Evolutionary conservation across 345 rosid species (phyloP), one percentile per base, ranked within the genome.

Genomic region (Hibiscus mutabilis): DNA sequence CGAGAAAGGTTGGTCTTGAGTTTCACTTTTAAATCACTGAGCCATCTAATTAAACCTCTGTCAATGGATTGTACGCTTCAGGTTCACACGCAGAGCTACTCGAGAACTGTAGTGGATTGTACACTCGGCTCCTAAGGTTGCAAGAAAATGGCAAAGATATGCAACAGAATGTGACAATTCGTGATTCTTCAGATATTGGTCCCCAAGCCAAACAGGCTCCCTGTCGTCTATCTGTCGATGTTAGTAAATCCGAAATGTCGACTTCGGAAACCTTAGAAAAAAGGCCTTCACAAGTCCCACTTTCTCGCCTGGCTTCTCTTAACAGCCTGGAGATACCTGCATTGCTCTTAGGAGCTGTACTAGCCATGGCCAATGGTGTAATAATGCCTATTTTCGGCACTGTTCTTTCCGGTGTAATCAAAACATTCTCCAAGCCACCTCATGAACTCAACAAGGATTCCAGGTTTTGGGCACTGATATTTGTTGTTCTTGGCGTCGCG

Each of bases 251-350:
- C 27, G 80, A 81, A 3, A 73, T 42, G 53, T 18, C 73, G 19
- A 6, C 63, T 55, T 33, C 80, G 62, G 16, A 66, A 12, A 52
- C 49, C 27, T 37, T 67, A 72, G 70, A 79, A 74, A 62, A 65
- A 19, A 21, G 25, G 56, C 66, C 68, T 35, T 83, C 82, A 11
- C 76, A 79, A 24, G 92, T 84, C 25, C 78, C 97, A 19, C 9
- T 91, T 13, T 42, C 62, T 12, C 86, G 96, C 29, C 84, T 93
- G 3, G 88, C 90, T 4, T 55, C 70, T 49, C 86, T 91, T 19
- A 91, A 93, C 80, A 88, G 82, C 77, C 96, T 92, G 49, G 98
- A 91, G 83, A 68, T 88, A 33, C 91, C 91, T 0, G 80, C 80
- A 56, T 84, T 93, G 62, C 42, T 86, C 52, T 51, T 81, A 1